phyloP scores from a whole-genome alignment of 257 asterid genomes.

The Solanum chiquidenum region DNA sequence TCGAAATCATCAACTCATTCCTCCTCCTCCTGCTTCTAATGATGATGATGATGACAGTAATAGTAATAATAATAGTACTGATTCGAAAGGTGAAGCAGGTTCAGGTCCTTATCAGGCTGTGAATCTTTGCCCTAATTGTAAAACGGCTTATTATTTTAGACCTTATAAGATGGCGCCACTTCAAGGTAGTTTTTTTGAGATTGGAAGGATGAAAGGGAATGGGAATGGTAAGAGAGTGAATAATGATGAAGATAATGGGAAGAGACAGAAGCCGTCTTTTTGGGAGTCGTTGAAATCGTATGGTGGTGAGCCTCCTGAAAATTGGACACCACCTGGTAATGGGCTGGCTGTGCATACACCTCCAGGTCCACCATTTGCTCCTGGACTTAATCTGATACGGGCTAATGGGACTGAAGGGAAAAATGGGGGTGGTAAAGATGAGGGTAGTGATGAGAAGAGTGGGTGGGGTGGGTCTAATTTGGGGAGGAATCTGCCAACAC shows the following conservation, averaged over 20 bases:
- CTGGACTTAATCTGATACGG: constrained; percentile 63
- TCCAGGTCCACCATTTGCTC: constrained; percentile 84
- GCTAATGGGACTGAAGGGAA: constrained; percentile 27
- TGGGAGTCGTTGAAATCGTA: constrained; percentile 72
- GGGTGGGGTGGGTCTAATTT: constrained; percentile 91
- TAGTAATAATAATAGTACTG: not conserved
- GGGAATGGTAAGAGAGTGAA: constrained; percentile 27
- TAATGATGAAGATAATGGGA: constrained; percentile 38
- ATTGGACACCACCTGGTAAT: constrained; percentile 52
- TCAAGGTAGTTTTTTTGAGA: constrained; percentile 80
- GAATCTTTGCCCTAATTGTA: constrained; percentile 85
- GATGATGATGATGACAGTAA: not conserved
- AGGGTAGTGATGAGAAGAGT: constrained; percentile 39
- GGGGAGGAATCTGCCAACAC: constrained; percentile 73
- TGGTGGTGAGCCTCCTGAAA: constrained; percentile 68
- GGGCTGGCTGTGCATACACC: constrained; percentile 85
- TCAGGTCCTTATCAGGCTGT: constrained; percentile 57
- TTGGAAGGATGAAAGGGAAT: constrained; percentile 51
- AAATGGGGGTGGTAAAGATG: constrained; percentile 20
- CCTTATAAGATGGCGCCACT: constrained; percentile 73
- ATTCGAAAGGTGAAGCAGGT: not conserved
- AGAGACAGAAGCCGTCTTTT: constrained; percentile 51
- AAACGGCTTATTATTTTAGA: constrained; percentile 72
- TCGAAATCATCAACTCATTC: constrained; percentile 49
- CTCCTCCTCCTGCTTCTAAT: constrained; percentile 15